Evolutionary conservation across 2,329 filamentous ascomycete genomes (phyloP), one percentile per base, ranked within the genome.

Genomic region (Xylariaceae sp.): DNA sequence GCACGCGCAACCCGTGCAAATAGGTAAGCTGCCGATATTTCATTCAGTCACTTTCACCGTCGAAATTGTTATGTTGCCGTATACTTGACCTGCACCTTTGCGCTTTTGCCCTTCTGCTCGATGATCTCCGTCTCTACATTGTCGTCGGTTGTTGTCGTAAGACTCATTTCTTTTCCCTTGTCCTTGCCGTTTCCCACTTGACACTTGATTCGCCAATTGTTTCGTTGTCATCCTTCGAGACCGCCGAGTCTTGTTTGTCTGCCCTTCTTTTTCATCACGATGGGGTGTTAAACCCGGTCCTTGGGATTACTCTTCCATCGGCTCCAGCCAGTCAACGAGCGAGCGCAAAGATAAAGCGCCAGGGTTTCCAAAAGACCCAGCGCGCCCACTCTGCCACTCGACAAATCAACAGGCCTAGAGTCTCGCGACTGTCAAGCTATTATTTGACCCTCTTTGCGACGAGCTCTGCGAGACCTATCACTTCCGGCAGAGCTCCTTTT

Each of bases 401-500:
- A 73, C 80, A 82, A 82, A 82, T 82, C 80, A 82, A 76, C 76
- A 74, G 73, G 68, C 73, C 73, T 72, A 10, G 37, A 41, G 37
- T 71, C 70, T 73, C 70, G 68, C 72, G 68, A 69, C 72, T 72
- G 73, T 76, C 67, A 75, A 30, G 72, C 71, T 69, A 72, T 71
- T 69, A 68, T 67, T 68, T 66, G 69, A 66, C 68, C 69, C 68
- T 61, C 69, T 71, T 70, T 71, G 68, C 69, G 65, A 70, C 66
- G 67, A 67, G 53, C 68, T 65, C 56, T 67, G 68, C 77, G 70
- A 76, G 69, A 73, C 80, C 81, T 83, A 82, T 83, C 79, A 82
- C 71, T 72, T 73, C 76, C 74, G 69, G 70, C 69, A 79, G 68
- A 74, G 67, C 73, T 71, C 61, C 62, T 68, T 66, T 79, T 72